Percentiles rank a stretch among this genome's conserved stretches.
Evolutionary conservation across 2,329 filamentous ascomycete species (phyloP).

Genomic region (Juglanconis juglandina): DNA sequence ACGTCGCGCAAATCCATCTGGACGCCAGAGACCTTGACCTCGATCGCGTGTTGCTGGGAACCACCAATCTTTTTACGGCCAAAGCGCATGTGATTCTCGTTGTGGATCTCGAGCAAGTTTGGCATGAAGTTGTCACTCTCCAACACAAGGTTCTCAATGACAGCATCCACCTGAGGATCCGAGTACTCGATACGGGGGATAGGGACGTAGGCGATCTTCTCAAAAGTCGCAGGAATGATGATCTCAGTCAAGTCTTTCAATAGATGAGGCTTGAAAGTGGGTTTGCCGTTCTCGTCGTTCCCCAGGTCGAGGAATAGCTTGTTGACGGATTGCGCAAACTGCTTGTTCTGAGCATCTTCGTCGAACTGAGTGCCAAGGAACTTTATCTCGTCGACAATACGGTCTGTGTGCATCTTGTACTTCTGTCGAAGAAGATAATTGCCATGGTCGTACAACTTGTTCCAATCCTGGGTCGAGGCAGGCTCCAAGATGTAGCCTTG

Average conservation of each 20-base stretch:
- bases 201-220: constrained; percentile 84
- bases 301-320: constrained; percentile 88
- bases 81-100: constrained; percentile 93
- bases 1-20: constrained; percentile 92
- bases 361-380: constrained; percentile 89
- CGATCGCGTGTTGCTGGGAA: constrained; percentile 75
- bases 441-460: constrained; percentile 78
- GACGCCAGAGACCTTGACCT: constrained; percentile 81
- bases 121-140: constrained; percentile 97
- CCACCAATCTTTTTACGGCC: constrained; percentile 83
- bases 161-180: constrained; percentile 77
- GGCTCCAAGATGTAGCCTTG: constrained; percentile 90
- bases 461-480: constrained; percentile 74
- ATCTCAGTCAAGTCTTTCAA: constrained; percentile 84
- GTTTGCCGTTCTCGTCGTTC: constrained; percentile 78
- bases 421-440: constrained; percentile 83
- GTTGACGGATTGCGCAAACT: constrained; percentile 70
- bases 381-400: constrained; percentile 83
- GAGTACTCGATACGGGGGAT: constrained; percentile 92
- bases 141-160: constrained; percentile 91
- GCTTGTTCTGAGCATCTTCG: constrained; percentile 78
- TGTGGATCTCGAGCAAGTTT: constrained; percentile 82
- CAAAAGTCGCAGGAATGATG: constrained; percentile 78
- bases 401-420: constrained; percentile 82
- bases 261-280: constrained; percentile 87